Conservation (phyloP, 805 yeast species). For the Zygoascus flipseniorum region DNA sequence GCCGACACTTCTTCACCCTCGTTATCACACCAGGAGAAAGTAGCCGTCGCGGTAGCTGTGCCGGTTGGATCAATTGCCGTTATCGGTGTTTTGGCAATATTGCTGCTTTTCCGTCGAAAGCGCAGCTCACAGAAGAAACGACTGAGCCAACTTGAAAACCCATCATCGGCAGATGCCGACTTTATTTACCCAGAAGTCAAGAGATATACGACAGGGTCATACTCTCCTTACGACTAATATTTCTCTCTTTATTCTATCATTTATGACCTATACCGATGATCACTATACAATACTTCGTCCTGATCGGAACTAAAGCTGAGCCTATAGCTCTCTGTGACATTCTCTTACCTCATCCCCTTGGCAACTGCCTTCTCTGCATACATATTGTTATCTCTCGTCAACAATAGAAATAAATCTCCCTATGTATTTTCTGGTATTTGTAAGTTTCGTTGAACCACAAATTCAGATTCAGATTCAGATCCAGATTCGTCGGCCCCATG, state of each 20-base stretch:
- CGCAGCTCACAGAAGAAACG: neutral
- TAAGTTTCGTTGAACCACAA: neutral
- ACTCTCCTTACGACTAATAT: neutral
- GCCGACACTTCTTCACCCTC: neutral
- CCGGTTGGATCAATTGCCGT: conserved; percentile 3
- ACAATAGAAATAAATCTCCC: neutral
- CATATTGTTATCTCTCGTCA: no score
- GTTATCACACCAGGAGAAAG: neutral
- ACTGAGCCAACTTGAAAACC: neutral
- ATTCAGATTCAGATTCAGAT: no score
- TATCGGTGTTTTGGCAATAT: conserved; percentile 1
- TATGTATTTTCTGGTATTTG: neutral
- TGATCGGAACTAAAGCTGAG: no score
- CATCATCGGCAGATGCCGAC: neutral
- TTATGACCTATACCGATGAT: neutral
- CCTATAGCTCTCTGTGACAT: no score
- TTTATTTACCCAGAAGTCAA: neutral
- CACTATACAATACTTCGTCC: no score
- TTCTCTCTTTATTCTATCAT: neutral
- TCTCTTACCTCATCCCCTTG: no score
- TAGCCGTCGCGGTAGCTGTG: conserved; percentile 4
- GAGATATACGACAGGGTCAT: neutral
- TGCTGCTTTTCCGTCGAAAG: neutral
- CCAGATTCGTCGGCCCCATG: no score
- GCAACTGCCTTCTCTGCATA: no score